Evolutionary conservation across 371 early-diverging fungal species (phyloP), one percentile per base, ranked within the genome.

Genomic region (Lichtheimia ornata): DNA sequence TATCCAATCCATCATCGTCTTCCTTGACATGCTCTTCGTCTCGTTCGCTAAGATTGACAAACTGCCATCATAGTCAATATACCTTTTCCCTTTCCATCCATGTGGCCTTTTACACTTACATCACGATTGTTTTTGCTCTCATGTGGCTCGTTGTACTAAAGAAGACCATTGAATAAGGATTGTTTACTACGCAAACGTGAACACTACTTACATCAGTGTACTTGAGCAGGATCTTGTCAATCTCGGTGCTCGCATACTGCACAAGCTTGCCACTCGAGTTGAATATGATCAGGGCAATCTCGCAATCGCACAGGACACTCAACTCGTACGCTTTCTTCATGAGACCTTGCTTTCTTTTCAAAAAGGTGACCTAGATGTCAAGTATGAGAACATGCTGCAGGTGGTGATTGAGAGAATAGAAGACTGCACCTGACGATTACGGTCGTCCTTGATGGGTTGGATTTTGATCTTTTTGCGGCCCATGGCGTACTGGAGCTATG

Each of bases 271-370:
- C 90, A 65, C 92, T 93, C 24, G 90, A 87, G 52, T 72, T 89
- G 78, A 97, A 95, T 62, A 97, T 93, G 61, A 97, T 91, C 11
- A 97, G 81, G 0, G 91, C 96, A 42, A 99, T 93, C 72, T 99
- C 97, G 74, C 97, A 95, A 67, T 94, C 95, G 81, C 99, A 99
- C 22, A 99, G 87, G 1, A 96, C 94, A 67, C 90, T 90, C 27
- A 99, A 88, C 74, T 99, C 99, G 81, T 95, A 97, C 0, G 99
- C 98, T 77, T 99, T 99, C 80, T 99, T 99, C 94, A 99, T 95
- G 52, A 99, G 84, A 13, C 99, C 99, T 59, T 91, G 89, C 81
- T 99, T 99, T 66, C 99, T 87, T 76, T 99, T 99, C 58, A 93
- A 85, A 80, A 99, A 99, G 7, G 99, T 97, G 43, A 97, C 97